phyloP scores from a whole-genome alignment of 345 rosid species.

The Rubroshorea leprosula region DNA sequence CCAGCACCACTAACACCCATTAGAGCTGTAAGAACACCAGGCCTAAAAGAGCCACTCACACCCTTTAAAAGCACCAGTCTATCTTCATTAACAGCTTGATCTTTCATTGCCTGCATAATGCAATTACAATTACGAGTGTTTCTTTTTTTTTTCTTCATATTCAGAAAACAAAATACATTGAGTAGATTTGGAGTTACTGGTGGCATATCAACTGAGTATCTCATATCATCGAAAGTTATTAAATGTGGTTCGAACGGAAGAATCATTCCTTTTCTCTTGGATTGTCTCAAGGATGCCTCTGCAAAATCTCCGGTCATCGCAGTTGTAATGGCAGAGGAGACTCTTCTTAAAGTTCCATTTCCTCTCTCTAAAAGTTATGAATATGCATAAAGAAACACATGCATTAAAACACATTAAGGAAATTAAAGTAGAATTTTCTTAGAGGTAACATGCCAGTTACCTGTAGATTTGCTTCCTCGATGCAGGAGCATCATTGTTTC shows the following conservation, averaged over 20 bases:
- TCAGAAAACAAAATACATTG: background rate
- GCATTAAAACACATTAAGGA: too few relatives aligned
- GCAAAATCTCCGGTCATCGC: too few relatives aligned
- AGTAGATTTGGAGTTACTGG: slow-evolving; percentile 31
- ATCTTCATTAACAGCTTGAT: slow-evolving; percentile 50
- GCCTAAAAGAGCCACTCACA: slow-evolving; percentile 77
- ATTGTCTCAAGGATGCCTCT: slow-evolving; percentile 13
- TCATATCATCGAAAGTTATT: slow-evolving; percentile 48
- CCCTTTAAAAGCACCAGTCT: slow-evolving; percentile 61
- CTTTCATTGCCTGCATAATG: slow-evolving; percentile 44
- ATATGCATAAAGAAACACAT: too few relatives aligned
- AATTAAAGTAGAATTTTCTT: too few relatives aligned
- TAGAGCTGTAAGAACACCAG: slow-evolving; percentile 85
- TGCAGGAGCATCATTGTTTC: too few relatives aligned
- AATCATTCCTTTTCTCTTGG: slow-evolving; percentile 56
- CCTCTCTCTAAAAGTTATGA: background rate
- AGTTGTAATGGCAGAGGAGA: too few relatives aligned
- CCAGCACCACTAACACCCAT: slow-evolving; percentile 88
- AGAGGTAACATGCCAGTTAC: too few relatives aligned
- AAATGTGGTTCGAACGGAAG: slow-evolving; percentile 73
- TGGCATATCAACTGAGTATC: slow-evolving; percentile 76
- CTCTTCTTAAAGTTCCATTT: slow-evolving; percentile 17
- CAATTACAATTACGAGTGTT: slow-evolving; percentile 4
- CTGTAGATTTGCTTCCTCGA: too few relatives aligned
- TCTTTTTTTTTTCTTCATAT: too few relatives aligned